A percentile compares a stretch with the other conserved stretches of the same genome.
These are phyloP conservation scores for Ustilago vetiveriae DNA, from an alignment of 1,284 basidiomycete genomes.

Conservation along the genomic window DNA sequence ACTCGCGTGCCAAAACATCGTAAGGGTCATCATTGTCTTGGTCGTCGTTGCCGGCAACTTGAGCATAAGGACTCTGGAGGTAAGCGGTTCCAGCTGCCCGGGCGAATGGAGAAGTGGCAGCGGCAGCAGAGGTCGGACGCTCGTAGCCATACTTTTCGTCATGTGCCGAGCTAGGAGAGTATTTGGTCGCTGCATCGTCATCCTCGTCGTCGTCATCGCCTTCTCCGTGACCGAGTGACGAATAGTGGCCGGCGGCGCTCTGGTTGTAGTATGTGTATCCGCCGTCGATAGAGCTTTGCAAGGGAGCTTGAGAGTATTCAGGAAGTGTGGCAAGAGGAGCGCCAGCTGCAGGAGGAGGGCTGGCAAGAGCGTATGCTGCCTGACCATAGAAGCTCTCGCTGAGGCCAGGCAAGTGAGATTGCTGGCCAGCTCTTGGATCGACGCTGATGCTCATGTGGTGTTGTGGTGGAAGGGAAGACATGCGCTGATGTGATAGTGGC, in stretches of 20 bases:
- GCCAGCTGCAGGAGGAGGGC: conserved; percentile 9
- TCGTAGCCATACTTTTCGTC: conserved; percentile 41
- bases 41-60: conserved; percentile 14
- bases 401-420: conserved; percentile 35
- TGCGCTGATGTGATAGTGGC: conserved; percentile 25
- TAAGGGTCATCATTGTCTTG: conserved; percentile 14
- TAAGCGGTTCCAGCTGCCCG: conserved; percentile 16
- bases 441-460: conserved; percentile 30
- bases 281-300: conserved; percentile 2
- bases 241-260: conserved; percentile 32
- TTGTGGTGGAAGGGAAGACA: conserved; percentile 8
- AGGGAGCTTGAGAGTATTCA: conserved; percentile 14
- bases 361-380: conserved; percentile 51
- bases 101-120: conserved; percentile 15
- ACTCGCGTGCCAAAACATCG: conserved; percentile 24
- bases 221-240: conserved; percentile 22
- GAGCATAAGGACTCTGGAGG: conserved; percentile 36
- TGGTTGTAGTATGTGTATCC: conserved; percentile 37
- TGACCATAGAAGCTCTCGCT: conserved; percentile 60
- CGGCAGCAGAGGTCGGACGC: background rate
- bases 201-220: conserved; percentile 30
- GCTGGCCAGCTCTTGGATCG: conserved; percentile 25
- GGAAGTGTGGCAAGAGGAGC: conserved; percentile 15
- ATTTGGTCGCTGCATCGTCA: conserved; percentile 37
- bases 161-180: conserved; percentile 28